phyloP scores from a whole-genome alignment of 2,329 filamentous ascomycete species.

The Arthrinium puccinioides region DNA sequence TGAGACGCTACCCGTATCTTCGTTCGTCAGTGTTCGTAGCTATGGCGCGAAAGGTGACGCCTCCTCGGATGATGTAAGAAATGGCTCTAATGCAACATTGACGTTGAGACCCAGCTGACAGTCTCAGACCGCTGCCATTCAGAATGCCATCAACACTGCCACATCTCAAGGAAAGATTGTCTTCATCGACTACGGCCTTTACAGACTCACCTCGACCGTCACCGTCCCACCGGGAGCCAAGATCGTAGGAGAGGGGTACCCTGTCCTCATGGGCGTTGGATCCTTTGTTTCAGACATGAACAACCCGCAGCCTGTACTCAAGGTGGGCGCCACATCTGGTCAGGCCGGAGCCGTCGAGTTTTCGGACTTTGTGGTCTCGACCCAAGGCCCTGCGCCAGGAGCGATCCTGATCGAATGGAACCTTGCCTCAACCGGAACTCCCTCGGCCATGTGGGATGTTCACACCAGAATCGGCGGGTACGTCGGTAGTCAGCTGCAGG shows the following conservation, averaged over 20 bases:
- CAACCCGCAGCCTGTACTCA: conserved; percentile 56
- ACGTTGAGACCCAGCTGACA: conserved; percentile 26
- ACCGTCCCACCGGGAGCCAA: conserved; percentile 33
- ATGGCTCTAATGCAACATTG: conserved; percentile 35
- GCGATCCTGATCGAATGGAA: conserved; percentile 71
- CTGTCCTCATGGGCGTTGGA: conserved; percentile 46
- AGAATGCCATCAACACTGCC: conserved; percentile 46
- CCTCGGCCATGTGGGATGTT: conserved; percentile 63
- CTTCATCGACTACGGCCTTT: conserved; percentile 51
- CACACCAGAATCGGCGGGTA: conserved; percentile 70
- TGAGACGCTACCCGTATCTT: conserved; percentile 42
- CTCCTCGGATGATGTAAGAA: conserved; percentile 53
- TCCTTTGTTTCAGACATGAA: conserved; percentile 46
- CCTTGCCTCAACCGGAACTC: conserved; percentile 38
- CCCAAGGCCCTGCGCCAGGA: conserved; percentile 58
- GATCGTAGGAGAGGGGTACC: conserved; percentile 25
- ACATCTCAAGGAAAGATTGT: conserved; percentile 39
- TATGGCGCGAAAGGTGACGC: conserved; percentile 65
- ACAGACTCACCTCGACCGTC: conserved; percentile 41
- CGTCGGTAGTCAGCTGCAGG: conserved; percentile 60
- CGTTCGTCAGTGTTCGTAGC: conserved; percentile 47
- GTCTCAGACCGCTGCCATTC: conserved; percentile 43
- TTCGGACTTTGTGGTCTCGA: conserved; percentile 65
- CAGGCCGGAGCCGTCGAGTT: conserved; percentile 61
- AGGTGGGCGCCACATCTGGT: conserved; percentile 52